Percentiles rank a stretch among this genome's conserved stretches.
Conservation (phyloP, 192 early-diverging fungal genomes). For the Coemansia sp. region DNA sequence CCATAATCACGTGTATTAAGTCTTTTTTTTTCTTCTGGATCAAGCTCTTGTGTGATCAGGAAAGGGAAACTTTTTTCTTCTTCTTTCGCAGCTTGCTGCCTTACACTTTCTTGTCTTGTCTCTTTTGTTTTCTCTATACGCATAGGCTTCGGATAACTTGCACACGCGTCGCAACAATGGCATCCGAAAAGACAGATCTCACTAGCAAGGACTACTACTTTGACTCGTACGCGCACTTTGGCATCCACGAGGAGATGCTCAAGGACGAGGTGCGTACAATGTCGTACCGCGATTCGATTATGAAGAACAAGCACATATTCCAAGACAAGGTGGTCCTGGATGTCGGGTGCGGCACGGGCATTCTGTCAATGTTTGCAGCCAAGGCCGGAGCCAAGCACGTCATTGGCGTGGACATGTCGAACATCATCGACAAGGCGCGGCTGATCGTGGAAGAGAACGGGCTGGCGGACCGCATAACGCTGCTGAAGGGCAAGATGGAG, state of each 20-base stretch:
- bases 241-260: conserved; percentile 95
- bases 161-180: conserved; percentile 1
- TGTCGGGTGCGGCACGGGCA: conserved; percentile 99
- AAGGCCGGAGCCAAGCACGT: conserved; percentile 94
- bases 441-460: conserved; percentile 94
- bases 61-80: not conserved
- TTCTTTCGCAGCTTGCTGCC: not conserved
- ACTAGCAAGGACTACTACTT: conserved; percentile 89
- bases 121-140: not conserved
- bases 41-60: conserved; percentile 4
- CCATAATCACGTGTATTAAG: not conserved
- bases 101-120: conserved; percentile 6
- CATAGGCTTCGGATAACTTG: no score
- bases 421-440: conserved; percentile 95
- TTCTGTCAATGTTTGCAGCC: conserved; percentile 99
- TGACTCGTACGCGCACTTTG: conserved; percentile 97
- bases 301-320: conserved; percentile 95
- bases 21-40: conserved; percentile 6
- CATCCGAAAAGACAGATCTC: conserved; percentile 21
- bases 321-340: conserved; percentile 96
- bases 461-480: conserved; percentile 79
- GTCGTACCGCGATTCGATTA: conserved; percentile 90
- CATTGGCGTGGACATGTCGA: conserved; percentile 95
- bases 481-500: conserved; percentile 97
- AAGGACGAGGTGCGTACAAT: conserved; percentile 96